Conservation (phyloP, 805 yeast genomes). For the Candida ortonii region DNA sequence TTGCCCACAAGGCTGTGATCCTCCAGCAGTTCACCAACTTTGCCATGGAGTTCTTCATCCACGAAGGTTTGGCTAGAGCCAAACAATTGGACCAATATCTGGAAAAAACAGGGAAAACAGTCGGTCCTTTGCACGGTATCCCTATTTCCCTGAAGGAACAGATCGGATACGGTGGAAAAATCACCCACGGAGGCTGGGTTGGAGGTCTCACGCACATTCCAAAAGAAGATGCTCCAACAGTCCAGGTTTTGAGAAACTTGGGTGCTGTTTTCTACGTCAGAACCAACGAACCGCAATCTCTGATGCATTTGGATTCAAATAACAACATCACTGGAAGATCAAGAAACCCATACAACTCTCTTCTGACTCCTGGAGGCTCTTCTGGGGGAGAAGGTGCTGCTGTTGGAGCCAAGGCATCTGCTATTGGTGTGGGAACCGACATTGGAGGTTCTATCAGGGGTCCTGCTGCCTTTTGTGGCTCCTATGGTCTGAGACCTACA, state of each 20-base stretch:
- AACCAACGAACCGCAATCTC: conserved; percentile 65
- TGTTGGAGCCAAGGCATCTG: conserved; percentile 57
- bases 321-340: conserved; percentile 61
- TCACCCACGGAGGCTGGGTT: conserved; percentile 61
- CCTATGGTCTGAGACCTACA: conserved; percentile 63
- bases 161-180: conserved; percentile 49
- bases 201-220: conserved; percentile 47
- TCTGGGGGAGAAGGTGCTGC: conserved; percentile 72
- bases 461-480: conserved; percentile 65
- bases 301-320: conserved; percentile 66
- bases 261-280: conserved; percentile 66
- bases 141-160: conserved; percentile 71
- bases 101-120: conserved; percentile 45
- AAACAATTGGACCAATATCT: conserved; percentile 53
- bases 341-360: conserved; percentile 55
- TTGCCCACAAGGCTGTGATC: conserved; percentile 60
- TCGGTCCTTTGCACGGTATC: conserved; percentile 69
- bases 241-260: conserved; percentile 44
- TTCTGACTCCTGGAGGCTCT: conserved; percentile 66
- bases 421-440: conserved; percentile 65
- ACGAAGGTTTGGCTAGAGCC: conserved; percentile 60
- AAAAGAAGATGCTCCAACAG: conserved; percentile 43
- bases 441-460: conserved; percentile 70
- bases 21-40: conserved; percentile 61
- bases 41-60: conserved; percentile 53